phyloP scores from a whole-genome alignment of 2,329 filamentous ascomycete genomes.

The Fusarium agapanthi region DNA sequence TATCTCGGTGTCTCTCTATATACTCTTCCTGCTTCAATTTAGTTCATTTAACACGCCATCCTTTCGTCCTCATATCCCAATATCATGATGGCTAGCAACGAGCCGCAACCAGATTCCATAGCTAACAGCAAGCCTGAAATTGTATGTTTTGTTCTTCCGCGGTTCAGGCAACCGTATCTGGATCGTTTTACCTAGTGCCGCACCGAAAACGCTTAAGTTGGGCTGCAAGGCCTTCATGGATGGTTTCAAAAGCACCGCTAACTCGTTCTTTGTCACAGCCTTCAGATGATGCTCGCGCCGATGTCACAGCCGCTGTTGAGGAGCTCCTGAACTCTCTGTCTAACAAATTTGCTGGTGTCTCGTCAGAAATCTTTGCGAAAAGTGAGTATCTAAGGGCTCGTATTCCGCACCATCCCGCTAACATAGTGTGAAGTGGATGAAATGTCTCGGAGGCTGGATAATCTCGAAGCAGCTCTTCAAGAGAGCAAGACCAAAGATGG shows the following conservation, averaged over 20 bases:
- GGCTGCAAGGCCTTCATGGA: slow-evolving; percentile 1
- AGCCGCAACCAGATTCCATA: slow-evolving; percentile 44
- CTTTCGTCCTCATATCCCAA: not conserved
- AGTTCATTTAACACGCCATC: not conserved
- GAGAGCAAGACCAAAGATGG: slow-evolving; percentile 60
- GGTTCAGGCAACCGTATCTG: not conserved
- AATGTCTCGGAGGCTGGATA: slow-evolving; percentile 87
- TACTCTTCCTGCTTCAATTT: not conserved
- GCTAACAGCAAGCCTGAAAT: slow-evolving; percentile 45
- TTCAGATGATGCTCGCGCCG: slow-evolving; percentile 61
- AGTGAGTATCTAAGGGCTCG: slow-evolving; percentile 65
- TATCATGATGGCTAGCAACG: slow-evolving; percentile 50
- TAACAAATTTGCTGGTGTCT: slow-evolving; percentile 85
- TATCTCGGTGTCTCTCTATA: not conserved
- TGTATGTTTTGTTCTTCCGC: slow-evolving; percentile 43
- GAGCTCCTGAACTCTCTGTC: slow-evolving; percentile 86
- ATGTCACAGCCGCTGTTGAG: slow-evolving; percentile 82
- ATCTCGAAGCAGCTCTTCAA: slow-evolving; percentile 77
- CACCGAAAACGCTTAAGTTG: not conserved
- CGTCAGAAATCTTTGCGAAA: slow-evolving; percentile 87
- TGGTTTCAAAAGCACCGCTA: slow-evolving; percentile 20
- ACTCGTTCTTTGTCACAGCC: slow-evolving; percentile 41
- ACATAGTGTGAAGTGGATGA: slow-evolving; percentile 78
- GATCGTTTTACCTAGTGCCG: not conserved
- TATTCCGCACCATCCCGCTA: slow-evolving; percentile 5